Conservation (phyloP, 495 filamentous ascomycete genomes). For the Cercophora sp. region DNA sequence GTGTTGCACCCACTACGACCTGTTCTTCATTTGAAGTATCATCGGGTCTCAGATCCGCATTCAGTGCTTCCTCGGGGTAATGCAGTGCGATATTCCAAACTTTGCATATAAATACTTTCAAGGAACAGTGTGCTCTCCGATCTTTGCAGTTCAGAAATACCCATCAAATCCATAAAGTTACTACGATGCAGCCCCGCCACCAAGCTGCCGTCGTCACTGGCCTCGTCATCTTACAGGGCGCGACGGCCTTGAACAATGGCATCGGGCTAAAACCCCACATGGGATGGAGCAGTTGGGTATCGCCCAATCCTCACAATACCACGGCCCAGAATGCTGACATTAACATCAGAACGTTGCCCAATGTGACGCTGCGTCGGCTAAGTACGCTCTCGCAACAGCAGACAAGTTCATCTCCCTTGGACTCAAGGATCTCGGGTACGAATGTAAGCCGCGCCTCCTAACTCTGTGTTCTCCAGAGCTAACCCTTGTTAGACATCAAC, state of each 20-base stretch:
- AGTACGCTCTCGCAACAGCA: slow-evolving; percentile 19
- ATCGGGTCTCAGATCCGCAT: too few species aligned
- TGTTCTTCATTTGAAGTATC: too few species aligned
- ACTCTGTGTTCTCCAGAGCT: not conserved
- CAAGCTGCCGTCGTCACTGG: not conserved
- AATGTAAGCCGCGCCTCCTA: slow-evolving; percentile 30
- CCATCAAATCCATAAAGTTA: too few species aligned
- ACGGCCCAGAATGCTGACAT: too few species aligned
- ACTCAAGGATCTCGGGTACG: slow-evolving; percentile 61
- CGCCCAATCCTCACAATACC: too few species aligned
- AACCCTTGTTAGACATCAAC: slow-evolving; percentile 52
- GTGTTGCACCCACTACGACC: too few species aligned
- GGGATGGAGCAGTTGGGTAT: slow-evolving; percentile 25
- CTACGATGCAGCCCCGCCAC: too few species aligned
- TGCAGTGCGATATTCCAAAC: too few species aligned
- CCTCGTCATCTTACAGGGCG: not conserved
- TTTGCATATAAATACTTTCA: too few species aligned
- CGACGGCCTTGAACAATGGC: slow-evolving; percentile 9
- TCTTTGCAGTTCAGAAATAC: too few species aligned
- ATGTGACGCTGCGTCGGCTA: slow-evolving; percentile 20
- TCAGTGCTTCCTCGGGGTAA: too few species aligned
- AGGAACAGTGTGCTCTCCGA: too few species aligned
- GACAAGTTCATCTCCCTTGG: slow-evolving; percentile 22
- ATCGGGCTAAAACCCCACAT: slow-evolving; percentile 18
- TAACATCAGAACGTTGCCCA: slow-evolving; percentile 18